Base-by-base conservation (phyloP, 2,329 filamentous ascomycete species). In the Colletotrichum sp. region DNA sequence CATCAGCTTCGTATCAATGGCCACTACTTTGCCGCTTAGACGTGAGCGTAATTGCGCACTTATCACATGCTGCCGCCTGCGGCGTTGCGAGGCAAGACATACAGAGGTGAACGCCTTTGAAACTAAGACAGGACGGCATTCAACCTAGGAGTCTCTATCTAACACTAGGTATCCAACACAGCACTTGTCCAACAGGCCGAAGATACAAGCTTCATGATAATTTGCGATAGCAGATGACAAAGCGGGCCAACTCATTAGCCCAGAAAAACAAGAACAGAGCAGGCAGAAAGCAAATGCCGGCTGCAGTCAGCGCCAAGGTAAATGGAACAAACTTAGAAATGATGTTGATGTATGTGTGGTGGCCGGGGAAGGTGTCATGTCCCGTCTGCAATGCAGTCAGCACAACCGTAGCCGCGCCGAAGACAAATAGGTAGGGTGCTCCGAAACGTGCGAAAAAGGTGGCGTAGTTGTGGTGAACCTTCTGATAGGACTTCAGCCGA, bases 401-500 rank as follows among this genome's bases (percentile, higher is more conserved):
- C 24, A 81, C 68, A 15, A 80, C 76, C 6, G 80, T 77, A 4
- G 77, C 12, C 9, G 80, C 68, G 5, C 69, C 79, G 34, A 83
- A 77, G 12, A 81, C 57, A 48, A 82, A 81, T 6, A 82, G 39
- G 3, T 80, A 63, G 3, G 79, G 79, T 8, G 57, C 78, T 64
- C 78, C 81, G 57, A 80, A 80, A 5, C 76, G 77, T 2, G 79
- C 62, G 71, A 82, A 80, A 65, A 79, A 82, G 2, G 62, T 39
- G 3, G 72, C 70, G 68, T 81, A 81, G 57, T 81, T 79, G 44
- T 77, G 77, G 13, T 81, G 71, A 7, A 79, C 72, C 10, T 76
- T 64, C 22, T 81, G 77, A 57, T 80, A 30, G 22, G 73, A 77
- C 39, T 76, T 77, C 5, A 75, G 48, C 6, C 81, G 71, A 4